Percentiles rank a stretch among this genome's conserved stretches.
Conservation (phyloP, 140 eudicot species). For the Anethum foeniculum region DNA sequence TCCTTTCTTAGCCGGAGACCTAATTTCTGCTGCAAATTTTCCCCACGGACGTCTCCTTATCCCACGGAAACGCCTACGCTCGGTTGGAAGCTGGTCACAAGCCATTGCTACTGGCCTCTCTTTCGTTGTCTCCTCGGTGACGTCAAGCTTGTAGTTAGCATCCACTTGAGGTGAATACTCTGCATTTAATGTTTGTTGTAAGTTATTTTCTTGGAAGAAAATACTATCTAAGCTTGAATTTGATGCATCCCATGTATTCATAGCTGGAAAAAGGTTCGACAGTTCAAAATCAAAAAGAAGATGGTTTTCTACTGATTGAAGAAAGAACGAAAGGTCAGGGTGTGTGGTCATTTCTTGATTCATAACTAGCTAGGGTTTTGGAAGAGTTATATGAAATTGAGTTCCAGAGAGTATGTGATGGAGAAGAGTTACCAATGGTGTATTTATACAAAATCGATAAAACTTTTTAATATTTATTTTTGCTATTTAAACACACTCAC, state of each 20-base stretch:
- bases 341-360: background rate
- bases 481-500: too few species aligned
- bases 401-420: background rate
- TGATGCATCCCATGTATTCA: slow-evolving; percentile 3
- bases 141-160: background rate
- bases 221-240: background rate
- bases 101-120: background rate
- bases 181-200: background rate
- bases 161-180: background rate
- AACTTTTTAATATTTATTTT: too few species aligned
- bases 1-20: slow-evolving; percentile 19
- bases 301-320: slow-evolving; percentile 7
- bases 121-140: background rate
- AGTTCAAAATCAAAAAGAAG: slow-evolving; percentile 6
- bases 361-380: background rate
- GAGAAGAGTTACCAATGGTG: background rate
- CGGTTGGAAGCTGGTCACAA: background rate
- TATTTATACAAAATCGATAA: background rate
- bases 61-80: slow-evolving; percentile 3
- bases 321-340: background rate
- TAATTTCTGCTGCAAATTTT: slow-evolving; percentile 22
- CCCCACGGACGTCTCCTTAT: slow-evolving; percentile 28
- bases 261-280: background rate
- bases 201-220: slow-evolving; percentile 2
- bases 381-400: background rate